phyloP scores from a whole-genome alignment of 768 basidiomycete species.

The Kwoniella sp. region DNA sequence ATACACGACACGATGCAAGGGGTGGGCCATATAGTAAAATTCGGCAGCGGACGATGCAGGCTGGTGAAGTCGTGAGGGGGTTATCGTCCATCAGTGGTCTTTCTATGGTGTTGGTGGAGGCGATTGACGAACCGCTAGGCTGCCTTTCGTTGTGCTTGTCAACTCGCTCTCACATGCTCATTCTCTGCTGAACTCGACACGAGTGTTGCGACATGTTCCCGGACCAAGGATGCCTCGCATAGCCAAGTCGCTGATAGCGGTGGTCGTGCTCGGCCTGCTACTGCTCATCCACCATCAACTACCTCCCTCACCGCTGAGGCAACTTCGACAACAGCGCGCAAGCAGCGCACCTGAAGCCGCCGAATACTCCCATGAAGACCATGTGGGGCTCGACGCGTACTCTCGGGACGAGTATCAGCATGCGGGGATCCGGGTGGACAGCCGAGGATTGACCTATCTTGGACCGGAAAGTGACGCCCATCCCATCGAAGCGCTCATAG shows the following conservation, averaged over 20 bases:
- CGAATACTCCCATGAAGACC: not conserved
- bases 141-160: too few species aligned
- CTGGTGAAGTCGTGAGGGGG: too few species aligned
- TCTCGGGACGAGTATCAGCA: conserved; percentile 7
- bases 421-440: not conserved
- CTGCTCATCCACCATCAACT: conserved; percentile 4
- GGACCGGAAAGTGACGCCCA: conserved; percentile 6
- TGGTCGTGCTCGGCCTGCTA: conserved; percentile 5
- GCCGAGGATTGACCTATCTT: conserved; percentile 15
- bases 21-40: too few species aligned
- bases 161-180: too few species aligned
- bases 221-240: conserved; percentile 12
- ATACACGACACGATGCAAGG: too few species aligned
- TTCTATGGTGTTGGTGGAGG: too few species aligned
- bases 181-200: too few species aligned
- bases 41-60: too few species aligned
- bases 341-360: not conserved
- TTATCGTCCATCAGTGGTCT: too few species aligned
- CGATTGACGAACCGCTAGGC: too few species aligned
- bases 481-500: conserved; percentile 33
- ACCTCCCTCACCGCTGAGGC: conserved; percentile 4
- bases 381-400: conserved; percentile 3
- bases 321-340: not conserved
- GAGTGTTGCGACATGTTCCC: too few species aligned
- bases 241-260: conserved; percentile 1